Evolutionary conservation across 768 basidiomycete species (phyloP), one percentile per base, ranked within the genome.

Genomic region (Astraeus odoratus): DNA sequence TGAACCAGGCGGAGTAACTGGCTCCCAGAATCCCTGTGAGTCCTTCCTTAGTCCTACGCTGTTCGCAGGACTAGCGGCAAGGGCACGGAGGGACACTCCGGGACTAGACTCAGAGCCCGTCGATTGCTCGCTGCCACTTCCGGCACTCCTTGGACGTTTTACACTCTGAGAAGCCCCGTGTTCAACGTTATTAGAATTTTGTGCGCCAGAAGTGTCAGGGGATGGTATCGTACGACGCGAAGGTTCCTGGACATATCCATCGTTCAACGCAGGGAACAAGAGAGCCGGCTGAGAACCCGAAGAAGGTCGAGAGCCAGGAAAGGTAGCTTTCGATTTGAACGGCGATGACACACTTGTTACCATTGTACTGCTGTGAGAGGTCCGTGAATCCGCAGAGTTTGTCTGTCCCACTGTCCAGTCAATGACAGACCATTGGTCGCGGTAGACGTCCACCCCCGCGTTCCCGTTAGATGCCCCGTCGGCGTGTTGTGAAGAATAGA

Each of bases 1-100:
- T 16, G 59, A 55, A 6, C 55, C 57, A 5, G 48, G 10, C 1
- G 52, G 47, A 3, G 31, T 42, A 23, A 47, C 36, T 18, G 55
- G 46, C n/a, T 55, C 57, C 59, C 59, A 61, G 33, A 61, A 61
- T 22, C 60, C 59, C 4, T 59, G 60, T 18, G 55, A 40, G 50
- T 60, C 51, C 35, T 50, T 59, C n/a, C 51, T 49, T 19, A 60
- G 40, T 8, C 42, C 55, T 13, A 42, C 25, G 8, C 42, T 37
- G 10, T 40, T 43, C 45, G 46, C 48, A 29, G 41, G 48, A 30
- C 25, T 30, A 27, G 24, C 19, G 9, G 36, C 23, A 8, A 29
- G 25, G 13, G 43, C 39, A 13, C 39, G 25, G 6, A 41, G 27
- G 12, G 39, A 41, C 8, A 26, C 16, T 10, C 20, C 20, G 8